Evolutionary conservation across 192 early-diverging fungal genomes (phyloP).

Genomic region (Umbelopsis vinacea): DNA sequence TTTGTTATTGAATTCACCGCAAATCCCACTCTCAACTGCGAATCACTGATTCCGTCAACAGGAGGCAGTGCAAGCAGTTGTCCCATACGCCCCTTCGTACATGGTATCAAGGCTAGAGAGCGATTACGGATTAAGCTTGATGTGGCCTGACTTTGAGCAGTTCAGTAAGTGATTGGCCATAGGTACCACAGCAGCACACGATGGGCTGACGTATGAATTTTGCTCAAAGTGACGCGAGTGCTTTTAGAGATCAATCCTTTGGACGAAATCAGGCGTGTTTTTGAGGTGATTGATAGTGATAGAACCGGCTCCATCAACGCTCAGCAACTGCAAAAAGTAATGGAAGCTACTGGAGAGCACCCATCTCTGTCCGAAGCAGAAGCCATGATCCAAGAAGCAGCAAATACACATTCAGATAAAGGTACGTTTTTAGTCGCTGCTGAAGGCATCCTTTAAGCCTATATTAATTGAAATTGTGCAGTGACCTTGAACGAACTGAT

Average conservation of each 20-base stretch:
- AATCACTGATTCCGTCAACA: background rate
- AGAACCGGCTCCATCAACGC: background rate
- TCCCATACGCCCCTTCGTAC: background rate
- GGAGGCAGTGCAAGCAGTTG: background rate
- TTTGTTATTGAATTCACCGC: background rate
- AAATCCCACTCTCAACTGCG: background rate
- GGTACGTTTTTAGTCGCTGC: background rate
- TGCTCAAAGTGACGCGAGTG: background rate
- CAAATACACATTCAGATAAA: background rate
- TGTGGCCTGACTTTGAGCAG: background rate
- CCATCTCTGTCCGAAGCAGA: background rate
- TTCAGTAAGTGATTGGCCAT: slow-evolving; percentile 1
- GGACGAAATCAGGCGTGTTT: background rate
- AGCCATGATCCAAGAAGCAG: slow-evolving; percentile 10
- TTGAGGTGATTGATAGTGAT: background rate
- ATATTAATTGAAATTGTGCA: background rate
- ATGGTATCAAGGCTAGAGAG: background rate
- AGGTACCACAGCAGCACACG: background rate
- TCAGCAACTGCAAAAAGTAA: background rate
- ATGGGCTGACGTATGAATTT: too few relatives aligned
- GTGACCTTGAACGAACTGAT: slow-evolving; percentile 4
- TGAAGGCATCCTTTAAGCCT: background rate
- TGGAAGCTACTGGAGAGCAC: background rate
- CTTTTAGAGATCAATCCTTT: background rate
- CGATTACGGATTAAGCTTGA: background rate